A percentile compares a stretch with the other conserved stretches of the same genome.
Evolutionary conservation across 768 basidiomycete species (phyloP).

Genomic region (Rhodotorula sphaerocarpa): DNA sequence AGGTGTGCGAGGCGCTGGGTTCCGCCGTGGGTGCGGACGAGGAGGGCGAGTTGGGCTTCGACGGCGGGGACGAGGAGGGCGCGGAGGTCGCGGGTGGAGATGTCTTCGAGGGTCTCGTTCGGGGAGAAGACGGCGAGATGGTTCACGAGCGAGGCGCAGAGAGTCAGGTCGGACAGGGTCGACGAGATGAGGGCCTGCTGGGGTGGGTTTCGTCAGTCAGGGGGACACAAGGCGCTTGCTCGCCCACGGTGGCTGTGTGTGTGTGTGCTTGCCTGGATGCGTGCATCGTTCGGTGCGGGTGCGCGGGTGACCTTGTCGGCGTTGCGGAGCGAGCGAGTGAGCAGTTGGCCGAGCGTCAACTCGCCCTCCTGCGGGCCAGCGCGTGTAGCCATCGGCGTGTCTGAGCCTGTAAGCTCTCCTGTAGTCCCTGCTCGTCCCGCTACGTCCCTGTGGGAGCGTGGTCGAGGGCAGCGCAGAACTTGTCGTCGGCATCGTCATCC

Average conservation of each 20-base stretch:
- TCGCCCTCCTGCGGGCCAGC: conserved; percentile 1
- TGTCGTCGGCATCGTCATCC: not conserved
- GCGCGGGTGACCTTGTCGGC: conserved; percentile 3
- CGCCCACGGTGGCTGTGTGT: too few relatives aligned
- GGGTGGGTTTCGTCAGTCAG: too few relatives aligned
- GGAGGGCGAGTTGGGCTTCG: conserved; percentile 58
- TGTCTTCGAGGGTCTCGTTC: conserved; percentile 74
- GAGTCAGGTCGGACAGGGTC: conserved; percentile 54
- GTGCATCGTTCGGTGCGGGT: conserved; percentile 14
- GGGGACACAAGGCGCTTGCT: too few relatives aligned
- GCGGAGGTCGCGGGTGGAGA: conserved; percentile 64
- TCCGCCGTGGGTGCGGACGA: conserved; percentile 53
- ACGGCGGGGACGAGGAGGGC: conserved; percentile 69
- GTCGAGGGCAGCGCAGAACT: too few relatives aligned
- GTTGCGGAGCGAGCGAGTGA: conserved; percentile 17
- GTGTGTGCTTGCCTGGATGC: conserved; percentile 11
- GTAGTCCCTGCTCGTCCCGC: too few relatives aligned
- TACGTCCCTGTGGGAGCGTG: too few relatives aligned
- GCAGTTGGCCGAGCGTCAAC: conserved; percentile 27
- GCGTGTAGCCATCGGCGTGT: too few relatives aligned
- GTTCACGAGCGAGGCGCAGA: conserved; percentile 52
- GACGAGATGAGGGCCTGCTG: conserved; percentile 57
- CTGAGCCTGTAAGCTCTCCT: too few relatives aligned
- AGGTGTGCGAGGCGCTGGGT: conserved; percentile 56
- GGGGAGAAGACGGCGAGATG: conserved; percentile 67